Evolutionary conservation across 345 rosid species (phyloP), one percentile per base, ranked within the genome.

Genomic region (Eucalyptus viminalis): DNA sequence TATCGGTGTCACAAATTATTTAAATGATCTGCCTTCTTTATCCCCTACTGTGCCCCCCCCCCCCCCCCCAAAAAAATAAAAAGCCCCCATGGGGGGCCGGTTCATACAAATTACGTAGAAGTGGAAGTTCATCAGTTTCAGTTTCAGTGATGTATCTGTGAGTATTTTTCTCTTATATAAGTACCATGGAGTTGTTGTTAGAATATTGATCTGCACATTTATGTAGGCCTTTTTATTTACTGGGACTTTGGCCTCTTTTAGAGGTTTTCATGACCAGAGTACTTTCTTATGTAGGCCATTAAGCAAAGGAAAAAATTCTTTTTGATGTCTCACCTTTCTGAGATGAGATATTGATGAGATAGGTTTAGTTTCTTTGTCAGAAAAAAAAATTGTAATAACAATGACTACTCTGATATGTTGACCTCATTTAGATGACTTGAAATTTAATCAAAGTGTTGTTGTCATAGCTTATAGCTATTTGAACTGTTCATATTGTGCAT

Each of bases 21-120:
- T 67, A 67, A 67, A 69, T 16, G 80, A 69, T 69, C 80, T 69
- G 24, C 80, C 43, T 31, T 34, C 80, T 34, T 40, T 69, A 31
- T 34, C 80, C 80, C 44, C 80, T 16, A 16, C 76, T 3, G 34
- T 2, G 1, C 22, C 9, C 11, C 76, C 11, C 21, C 5, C 6
- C 43, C 7, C 19, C 76, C 19, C 3, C 31, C 19, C 1, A 15
- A 65, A 29, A 12, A 27, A 13, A 27, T 5, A 58, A 62, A 14
- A 4, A 1, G 1, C 21, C 40, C 80, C 22, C 24, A 17, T 0
- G 4, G 58, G 24, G 56, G 58, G 11, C 11, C 1, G 1, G 58
- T 53, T 67, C 80, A 67, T 15, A 67, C 21, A 17, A 67, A 67
- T n/a, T 34, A 15, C 37, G 9, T 69, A 69, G 80, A 69, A 69